A percentile compares a stretch with the other conserved stretches of the same genome.
These are phyloP conservation scores for Botryococcus braunii DNA, from an alignment of 163 green algal genomes.

Conservation along the genomic window DNA sequence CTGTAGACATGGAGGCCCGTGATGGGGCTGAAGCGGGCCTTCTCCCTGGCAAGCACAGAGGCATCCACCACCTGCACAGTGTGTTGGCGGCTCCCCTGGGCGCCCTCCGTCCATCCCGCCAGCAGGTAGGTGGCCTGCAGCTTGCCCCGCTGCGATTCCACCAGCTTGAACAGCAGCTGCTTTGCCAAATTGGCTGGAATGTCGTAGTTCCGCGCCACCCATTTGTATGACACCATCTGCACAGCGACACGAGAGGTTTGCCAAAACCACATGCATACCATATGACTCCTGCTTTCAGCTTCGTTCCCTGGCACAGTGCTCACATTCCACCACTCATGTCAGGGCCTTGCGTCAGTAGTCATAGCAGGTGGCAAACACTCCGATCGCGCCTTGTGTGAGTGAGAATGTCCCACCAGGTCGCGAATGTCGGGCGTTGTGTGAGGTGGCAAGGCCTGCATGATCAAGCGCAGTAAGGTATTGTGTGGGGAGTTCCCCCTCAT, in stretches of 20 bases:
- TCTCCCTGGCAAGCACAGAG: conserved; percentile 16
- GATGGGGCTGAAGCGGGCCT: conserved; percentile 18
- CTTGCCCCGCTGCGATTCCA: conserved; percentile 35
- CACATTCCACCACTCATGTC: too few species aligned
- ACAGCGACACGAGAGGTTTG: neutral
- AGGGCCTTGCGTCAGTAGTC: too few species aligned
- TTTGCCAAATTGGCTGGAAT: conserved; percentile 51
- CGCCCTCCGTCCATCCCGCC: conserved; percentile 30
- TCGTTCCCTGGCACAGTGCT: too few species aligned
- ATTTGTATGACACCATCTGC: conserved; percentile 59
- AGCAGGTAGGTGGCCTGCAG: conserved; percentile 47
- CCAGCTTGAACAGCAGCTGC: conserved; percentile 47
- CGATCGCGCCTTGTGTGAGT: too few species aligned
- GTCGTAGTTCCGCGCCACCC: conserved; percentile 40
- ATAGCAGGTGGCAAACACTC: too few species aligned
- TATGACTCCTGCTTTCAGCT: too few species aligned
- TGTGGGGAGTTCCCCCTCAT: too few species aligned
- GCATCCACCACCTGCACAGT: conserved; percentile 42
- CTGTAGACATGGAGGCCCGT: conserved; percentile 50
- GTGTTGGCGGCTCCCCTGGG: conserved; percentile 16
- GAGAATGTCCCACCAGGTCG: too few species aligned
- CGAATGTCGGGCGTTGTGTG: too few species aligned
- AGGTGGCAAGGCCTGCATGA: too few species aligned
- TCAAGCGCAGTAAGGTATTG: too few species aligned
- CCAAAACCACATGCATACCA: too few species aligned